Conservation (phyloP, 352 stramenopile genomes). For the Pythium coloratum region DNA sequence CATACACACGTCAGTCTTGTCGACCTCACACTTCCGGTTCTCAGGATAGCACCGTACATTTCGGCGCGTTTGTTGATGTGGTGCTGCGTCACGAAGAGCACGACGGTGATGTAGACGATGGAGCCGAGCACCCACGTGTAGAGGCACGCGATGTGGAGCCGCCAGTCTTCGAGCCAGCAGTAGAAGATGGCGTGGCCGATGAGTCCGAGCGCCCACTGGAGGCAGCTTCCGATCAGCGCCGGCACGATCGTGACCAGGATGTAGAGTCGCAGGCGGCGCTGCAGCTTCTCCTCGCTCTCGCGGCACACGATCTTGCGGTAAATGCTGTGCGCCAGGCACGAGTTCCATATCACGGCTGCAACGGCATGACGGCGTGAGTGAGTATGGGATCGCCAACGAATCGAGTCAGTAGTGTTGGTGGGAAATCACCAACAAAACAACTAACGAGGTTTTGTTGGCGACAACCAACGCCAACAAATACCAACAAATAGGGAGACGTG, state of each 20-base stretch:
- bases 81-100: conserved; percentile 62
- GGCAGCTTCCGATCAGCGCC: conserved; percentile 34
- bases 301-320: conserved; percentile 67
- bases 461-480: conserved; percentile 3
- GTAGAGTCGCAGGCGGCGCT: conserved; percentile 64
- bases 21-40: no score
- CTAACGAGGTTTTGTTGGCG: neutral
- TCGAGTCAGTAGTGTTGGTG: neutral
- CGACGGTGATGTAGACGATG: conserved; percentile 66
- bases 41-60: conserved; percentile 18
- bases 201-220: conserved; percentile 27
- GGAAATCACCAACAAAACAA: neutral
- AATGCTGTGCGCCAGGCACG: conserved; percentile 69
- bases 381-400: neutral
- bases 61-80: conserved; percentile 43
- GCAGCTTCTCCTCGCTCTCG: conserved; percentile 63
- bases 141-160: conserved; percentile 52
- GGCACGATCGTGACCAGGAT: conserved; percentile 47
- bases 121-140: conserved; percentile 68
- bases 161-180: conserved; percentile 64
- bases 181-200: conserved; percentile 63
- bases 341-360: conserved; percentile 65
- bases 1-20: neutral
- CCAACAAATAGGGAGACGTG: neutral
- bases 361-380: neutral